Percentiles rank a stretch among this genome's conserved stretches.
Conservation (phyloP, 1,284 basidiomycete genomes). For the Tylopilus sp. region DNA sequence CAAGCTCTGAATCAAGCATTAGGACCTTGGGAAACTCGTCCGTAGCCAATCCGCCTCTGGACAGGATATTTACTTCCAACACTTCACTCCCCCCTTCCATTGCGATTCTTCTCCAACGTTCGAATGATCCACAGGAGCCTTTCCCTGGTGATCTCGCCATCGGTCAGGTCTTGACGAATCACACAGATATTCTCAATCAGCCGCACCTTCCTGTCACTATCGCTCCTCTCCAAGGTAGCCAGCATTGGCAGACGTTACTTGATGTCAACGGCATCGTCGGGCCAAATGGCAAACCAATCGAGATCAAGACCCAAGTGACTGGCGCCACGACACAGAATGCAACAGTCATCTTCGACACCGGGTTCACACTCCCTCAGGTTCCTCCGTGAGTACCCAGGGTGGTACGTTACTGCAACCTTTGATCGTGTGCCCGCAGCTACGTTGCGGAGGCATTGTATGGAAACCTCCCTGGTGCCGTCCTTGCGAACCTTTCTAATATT, state of each 20-base stretch:
- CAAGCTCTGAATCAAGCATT: constrained; percentile 40
- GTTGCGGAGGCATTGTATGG: constrained; percentile 58
- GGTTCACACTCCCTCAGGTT: constrained; percentile 65
- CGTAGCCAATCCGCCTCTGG: constrained; percentile 50
- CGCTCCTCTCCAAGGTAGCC: constrained; percentile 36
- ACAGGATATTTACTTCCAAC: constrained; percentile 61
- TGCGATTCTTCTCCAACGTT: constrained; percentile 50
- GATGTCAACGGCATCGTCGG: constrained; percentile 51
- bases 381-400: constrained; percentile 39
- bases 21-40: constrained; percentile 8
- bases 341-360: constrained; percentile 63
- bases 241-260: constrained; percentile 52
- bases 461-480: constrained; percentile 46
- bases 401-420: neutral
- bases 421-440: constrained; percentile 33
- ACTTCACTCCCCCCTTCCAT: constrained; percentile 53
- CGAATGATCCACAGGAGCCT: constrained; percentile 39
- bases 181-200: constrained; percentile 39
- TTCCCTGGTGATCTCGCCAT: constrained; percentile 49
- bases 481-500: constrained; percentile 40
- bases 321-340: constrained; percentile 41
- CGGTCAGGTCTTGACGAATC: constrained; percentile 43
- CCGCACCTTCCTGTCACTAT: constrained; percentile 42
- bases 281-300: constrained; percentile 45
- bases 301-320: constrained; percentile 42